These are phyloP conservation scores for Debaryomyces coudertii DNA, from an alignment of 1,139 yeast genomes.

Conservation along the genomic window DNA sequence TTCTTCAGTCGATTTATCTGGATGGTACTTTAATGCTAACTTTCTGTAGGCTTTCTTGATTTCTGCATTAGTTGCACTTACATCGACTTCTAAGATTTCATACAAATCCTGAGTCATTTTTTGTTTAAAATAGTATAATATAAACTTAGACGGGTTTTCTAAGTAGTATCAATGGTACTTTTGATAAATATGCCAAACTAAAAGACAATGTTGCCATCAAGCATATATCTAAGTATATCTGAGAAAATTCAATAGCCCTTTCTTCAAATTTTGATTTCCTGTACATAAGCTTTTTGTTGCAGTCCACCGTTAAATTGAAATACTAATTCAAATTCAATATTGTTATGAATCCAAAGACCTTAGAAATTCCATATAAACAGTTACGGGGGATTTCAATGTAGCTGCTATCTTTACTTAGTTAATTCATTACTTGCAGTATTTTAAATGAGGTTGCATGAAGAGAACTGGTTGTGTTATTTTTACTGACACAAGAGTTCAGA, in stretches of 20 bases:
- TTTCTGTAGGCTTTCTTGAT: slow-evolving; percentile 78
- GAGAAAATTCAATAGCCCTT: neutral
- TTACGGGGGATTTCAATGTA: too few relatives aligned
- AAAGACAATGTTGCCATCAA: neutral
- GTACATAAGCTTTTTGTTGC: neutral
- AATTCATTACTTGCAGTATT: too few relatives aligned
- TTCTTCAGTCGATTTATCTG: slow-evolving; percentile 75
- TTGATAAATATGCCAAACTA: neutral
- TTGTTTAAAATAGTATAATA: neutral
- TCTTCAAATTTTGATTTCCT: neutral
- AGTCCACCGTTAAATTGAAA: neutral
- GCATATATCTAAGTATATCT: neutral
- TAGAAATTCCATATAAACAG: too few relatives aligned
- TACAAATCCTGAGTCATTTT: slow-evolving; percentile 48
- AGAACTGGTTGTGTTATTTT: neutral
- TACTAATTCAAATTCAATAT: neutral
- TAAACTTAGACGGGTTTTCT: neutral
- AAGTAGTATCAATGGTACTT: neutral
- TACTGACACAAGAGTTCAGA: neutral
- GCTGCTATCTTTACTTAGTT: too few relatives aligned
- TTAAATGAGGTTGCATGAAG: too few relatives aligned
- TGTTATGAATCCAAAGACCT: too few relatives aligned
- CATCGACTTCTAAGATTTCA: slow-evolving; percentile 67
- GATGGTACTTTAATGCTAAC: slow-evolving; percentile 74
- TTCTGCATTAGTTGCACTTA: slow-evolving; percentile 63